Evolutionary conservation across 1,139 yeast species (phyloP), one percentile per base, ranked within the genome.

Genomic region (Kurtzmaniella quercitrusa): DNA sequence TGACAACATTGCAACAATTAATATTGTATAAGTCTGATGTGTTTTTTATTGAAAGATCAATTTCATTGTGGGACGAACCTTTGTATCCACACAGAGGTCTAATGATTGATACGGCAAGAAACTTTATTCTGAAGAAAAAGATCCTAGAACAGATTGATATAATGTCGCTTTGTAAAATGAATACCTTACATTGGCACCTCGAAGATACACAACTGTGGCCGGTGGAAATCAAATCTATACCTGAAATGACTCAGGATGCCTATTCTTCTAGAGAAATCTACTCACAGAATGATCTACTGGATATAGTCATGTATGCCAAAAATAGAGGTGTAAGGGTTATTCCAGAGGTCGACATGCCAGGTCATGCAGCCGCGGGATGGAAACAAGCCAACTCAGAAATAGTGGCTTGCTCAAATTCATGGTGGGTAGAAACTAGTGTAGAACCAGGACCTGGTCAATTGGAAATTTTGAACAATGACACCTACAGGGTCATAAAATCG

Each of bases 171-270:
- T 45, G 65, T 7, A 74, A 74, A 53, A 51, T 74, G 57, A 74
- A 74, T 47, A 57, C 63, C 1, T 59, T 74, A 38, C 80, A 74
- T 47, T 71, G 76, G 75, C 80, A 74, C 50, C 48, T 73, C 17
- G 61, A 59, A 8, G 80, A 74, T 48, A 48, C 75, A 7, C 75
- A 69, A 45, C 66, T 76, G 26, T 74, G 79, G 79, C 78, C 80
- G 1, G 19, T 74, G 15, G 59, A 60, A 37, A 48, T 72, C 34
- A 48, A 55, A 15, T 42, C 59, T 1, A 66, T 58, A 45, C 78
- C 79, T 0, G 59, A 68, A 38, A 69, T 73, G 76, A 55, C 58
- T 11, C 44, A 55, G n/a, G 79, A 68, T 50, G 76, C 79, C 8
- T 74, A 67, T 51, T 62, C 74, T 2, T 39, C 51, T 1, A 43